phyloP scores from a whole-genome alignment of 139 green algal genomes.

The Picochlorum sp. region DNA sequence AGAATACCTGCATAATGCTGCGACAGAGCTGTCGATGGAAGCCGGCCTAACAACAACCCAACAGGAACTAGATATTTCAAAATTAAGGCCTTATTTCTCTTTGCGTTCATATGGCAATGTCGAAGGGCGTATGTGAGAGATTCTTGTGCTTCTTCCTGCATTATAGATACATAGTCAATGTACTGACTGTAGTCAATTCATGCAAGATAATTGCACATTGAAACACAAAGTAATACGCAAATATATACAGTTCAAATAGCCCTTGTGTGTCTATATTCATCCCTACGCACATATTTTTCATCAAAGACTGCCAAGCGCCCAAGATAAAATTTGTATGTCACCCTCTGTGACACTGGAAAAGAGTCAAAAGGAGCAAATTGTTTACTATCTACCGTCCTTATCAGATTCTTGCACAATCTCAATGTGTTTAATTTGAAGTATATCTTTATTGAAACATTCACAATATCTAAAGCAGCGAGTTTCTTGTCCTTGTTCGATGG shows the following conservation, averaged over 20 bases:
- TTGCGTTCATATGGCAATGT: slow-evolving; percentile 36
- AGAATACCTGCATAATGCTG: slow-evolving; percentile 33
- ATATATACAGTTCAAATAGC: background rate
- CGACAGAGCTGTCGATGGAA: slow-evolving; percentile 38
- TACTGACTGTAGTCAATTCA: background rate
- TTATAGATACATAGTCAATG: background rate
- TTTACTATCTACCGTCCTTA: slow-evolving; percentile 37
- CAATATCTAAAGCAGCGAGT: slow-evolving; percentile 47
- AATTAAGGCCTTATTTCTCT: slow-evolving; percentile 39
- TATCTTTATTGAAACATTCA: slow-evolving; percentile 63
- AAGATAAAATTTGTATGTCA: slow-evolving; percentile 64
- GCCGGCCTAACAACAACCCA: slow-evolving; percentile 36
- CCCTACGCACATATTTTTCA: slow-evolving; percentile 51
- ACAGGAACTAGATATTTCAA: slow-evolving; percentile 69
- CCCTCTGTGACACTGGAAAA: slow-evolving; percentile 42
- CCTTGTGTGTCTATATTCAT: background rate
- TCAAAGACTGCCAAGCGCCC: slow-evolving; percentile 69
- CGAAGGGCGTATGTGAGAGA: slow-evolving; percentile 49
- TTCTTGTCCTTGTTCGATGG: slow-evolving; percentile 50
- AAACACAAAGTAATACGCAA: background rate
- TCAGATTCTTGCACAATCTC: slow-evolving; percentile 56
- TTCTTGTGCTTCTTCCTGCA: slow-evolving; percentile 34
- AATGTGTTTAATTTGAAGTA: slow-evolving; percentile 70
- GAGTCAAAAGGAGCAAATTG: slow-evolving; percentile 40
- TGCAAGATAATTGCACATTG: background rate